Evolutionary conservation across 1,284 basidiomycete genomes (phyloP).

Genomic region (Marasmius sp.): DNA sequence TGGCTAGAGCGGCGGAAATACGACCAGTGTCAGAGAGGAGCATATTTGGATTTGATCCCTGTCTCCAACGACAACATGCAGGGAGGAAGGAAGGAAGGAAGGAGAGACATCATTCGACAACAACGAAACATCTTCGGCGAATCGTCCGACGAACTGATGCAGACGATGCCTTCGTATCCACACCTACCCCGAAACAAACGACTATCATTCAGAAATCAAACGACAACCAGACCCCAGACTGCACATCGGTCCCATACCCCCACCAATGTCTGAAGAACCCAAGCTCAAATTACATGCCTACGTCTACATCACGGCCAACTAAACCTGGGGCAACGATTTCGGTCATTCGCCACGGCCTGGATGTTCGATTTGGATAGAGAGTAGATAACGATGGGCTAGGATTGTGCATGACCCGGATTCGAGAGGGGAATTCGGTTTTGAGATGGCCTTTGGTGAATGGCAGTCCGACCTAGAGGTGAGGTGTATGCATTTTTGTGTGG

Average conservation of each 20-base stretch:
- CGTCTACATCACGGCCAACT: constrained; percentile 50
- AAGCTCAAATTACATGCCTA: constrained; percentile 47
- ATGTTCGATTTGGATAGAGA: constrained; percentile 37
- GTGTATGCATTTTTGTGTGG: constrained; percentile 1
- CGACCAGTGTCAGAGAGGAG: too few relatives aligned
- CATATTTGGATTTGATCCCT: too few relatives aligned
- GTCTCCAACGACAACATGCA: too few relatives aligned
- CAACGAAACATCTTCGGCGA: too few relatives aligned
- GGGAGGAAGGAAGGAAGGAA: too few relatives aligned
- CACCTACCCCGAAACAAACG: too few relatives aligned
- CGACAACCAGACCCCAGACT: constrained; percentile 45
- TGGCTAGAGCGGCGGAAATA: too few relatives aligned
- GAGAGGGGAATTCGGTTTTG: constrained; percentile 30
- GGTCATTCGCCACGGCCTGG: constrained; percentile 50
- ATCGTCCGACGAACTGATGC: constrained; percentile 10
- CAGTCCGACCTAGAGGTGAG: constrained; percentile 62
- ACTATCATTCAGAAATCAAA: constrained; percentile 28
- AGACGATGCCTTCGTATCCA: constrained; percentile 10
- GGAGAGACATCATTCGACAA: too few relatives aligned
- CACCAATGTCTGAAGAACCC: too few relatives aligned
- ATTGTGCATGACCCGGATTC: constrained; percentile 43
- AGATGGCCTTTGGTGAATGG: constrained; percentile 65
- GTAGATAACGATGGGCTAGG: constrained; percentile 45
- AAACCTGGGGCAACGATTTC: background rate
- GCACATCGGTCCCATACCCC: too few relatives aligned